Evolutionary conservation across 257 asterid species (phyloP).

Genomic region (Dorcoceras hygrometricum): DNA sequence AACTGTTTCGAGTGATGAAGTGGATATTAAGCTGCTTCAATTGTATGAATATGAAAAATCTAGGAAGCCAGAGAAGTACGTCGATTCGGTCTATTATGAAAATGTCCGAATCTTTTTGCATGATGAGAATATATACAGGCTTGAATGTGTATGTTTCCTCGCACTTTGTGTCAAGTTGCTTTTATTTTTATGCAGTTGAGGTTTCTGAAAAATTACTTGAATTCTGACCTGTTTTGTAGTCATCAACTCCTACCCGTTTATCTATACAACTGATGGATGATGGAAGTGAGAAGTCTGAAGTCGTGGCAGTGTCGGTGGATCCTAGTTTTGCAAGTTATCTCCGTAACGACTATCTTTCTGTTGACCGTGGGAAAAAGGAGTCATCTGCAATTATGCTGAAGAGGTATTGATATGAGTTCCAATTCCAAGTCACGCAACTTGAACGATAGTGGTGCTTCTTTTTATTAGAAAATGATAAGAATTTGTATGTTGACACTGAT

Average conservation of each 20-base stretch:
- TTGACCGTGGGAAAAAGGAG: constrained; percentile 58
- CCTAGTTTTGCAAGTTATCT: constrained; percentile 85
- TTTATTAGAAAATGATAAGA: constrained; percentile 17
- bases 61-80: constrained; percentile 45
- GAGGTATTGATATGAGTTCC: constrained; percentile 50
- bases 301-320: constrained; percentile 90
- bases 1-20: constrained; percentile 47
- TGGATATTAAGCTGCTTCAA: constrained; percentile 48
- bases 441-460: neutral
- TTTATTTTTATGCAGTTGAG: neutral
- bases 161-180: neutral
- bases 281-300: constrained; percentile 84
- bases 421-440: neutral
- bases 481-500: constrained; percentile 9
- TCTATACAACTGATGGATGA: constrained; percentile 94
- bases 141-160: constrained; percentile 68
- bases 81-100: constrained; percentile 53
- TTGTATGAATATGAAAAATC: constrained; percentile 48
- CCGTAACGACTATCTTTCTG: constrained; percentile 73
- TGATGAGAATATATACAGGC: constrained; percentile 55
- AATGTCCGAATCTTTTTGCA: constrained; percentile 53
- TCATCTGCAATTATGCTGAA: constrained; percentile 60
- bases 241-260: constrained; percentile 59
- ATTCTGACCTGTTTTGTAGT: constrained; percentile 49
- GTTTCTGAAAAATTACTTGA: constrained; percentile 11